Evolutionary conservation across 2,329 filamentous ascomycete genomes (phyloP).

Genomic region (Chaetothyriales sp.): DNA sequence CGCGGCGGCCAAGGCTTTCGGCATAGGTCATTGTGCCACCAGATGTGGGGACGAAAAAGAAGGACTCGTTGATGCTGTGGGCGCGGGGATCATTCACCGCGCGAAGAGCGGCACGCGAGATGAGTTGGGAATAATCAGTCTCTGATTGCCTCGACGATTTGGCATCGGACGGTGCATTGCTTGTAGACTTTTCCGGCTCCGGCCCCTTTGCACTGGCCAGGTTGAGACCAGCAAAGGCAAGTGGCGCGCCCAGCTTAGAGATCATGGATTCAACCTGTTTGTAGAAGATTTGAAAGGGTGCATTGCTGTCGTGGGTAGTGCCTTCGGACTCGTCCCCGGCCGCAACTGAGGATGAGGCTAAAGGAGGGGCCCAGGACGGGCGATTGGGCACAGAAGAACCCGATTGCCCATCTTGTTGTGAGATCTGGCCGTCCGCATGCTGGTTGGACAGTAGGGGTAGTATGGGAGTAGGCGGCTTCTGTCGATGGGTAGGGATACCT

Average conservation of each 20-base stretch:
- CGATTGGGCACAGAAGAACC: neutral
- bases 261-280: conserved; percentile 79
- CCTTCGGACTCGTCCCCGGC: neutral
- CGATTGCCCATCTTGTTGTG: conserved; percentile 23
- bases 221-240: conserved; percentile 86
- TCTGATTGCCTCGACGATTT: conserved; percentile 5
- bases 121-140: conserved; percentile 67
- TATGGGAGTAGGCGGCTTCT: conserved; percentile 46
- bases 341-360: conserved; percentile 22
- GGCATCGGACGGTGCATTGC: conserved; percentile 19
- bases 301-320: conserved; percentile 35
- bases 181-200: conserved; percentile 12
- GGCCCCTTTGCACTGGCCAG: conserved; percentile 36
- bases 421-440: conserved; percentile 55
- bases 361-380: conserved; percentile 16
- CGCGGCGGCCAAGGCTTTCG: conserved; percentile 53
- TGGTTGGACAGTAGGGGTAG: conserved; percentile 60
- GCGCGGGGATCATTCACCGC: conserved; percentile 46
- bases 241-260: conserved; percentile 71
- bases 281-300: conserved; percentile 82
- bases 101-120: conserved; percentile 69
- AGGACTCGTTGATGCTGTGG: conserved; percentile 49
- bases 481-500: conserved; percentile 45
- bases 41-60: conserved; percentile 86
- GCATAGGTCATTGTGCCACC: conserved; percentile 89